Evolutionary conservation across 129 eudicot genomes (phyloP).

Genomic region (Centaurea solstitialis): DNA sequence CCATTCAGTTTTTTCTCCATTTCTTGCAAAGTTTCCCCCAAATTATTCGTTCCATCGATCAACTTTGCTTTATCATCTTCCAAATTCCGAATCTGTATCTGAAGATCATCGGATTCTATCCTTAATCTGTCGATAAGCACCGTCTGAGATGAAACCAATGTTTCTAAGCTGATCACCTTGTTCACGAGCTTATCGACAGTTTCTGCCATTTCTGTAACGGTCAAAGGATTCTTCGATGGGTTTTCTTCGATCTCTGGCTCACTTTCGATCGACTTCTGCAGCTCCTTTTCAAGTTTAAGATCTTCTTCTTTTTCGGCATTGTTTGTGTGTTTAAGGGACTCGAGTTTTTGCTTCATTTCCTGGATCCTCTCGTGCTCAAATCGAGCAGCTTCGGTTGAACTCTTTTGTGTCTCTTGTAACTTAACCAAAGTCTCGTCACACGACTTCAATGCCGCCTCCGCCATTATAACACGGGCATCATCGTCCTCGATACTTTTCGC

Average conservation of each 20-base stretch:
- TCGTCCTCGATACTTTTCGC: constrained; percentile 66
- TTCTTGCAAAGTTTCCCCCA: constrained; percentile 48
- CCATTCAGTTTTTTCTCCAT: constrained; percentile 64
- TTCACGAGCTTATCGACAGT: constrained; percentile 79
- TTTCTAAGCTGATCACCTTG: constrained; percentile 71
- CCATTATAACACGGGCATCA: constrained; percentile 89
- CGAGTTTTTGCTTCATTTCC: constrained; percentile 38
- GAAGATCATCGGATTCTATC: constrained; percentile 72
- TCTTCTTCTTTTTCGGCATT: constrained; percentile 11
- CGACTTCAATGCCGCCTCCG: constrained; percentile 74
- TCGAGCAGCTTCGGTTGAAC: constrained; percentile 43
- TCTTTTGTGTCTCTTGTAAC: constrained; percentile 71
- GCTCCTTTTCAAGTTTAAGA: background rate
- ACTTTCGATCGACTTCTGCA: background rate
- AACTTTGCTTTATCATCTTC: constrained; percentile 62
- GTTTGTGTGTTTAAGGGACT: constrained; percentile 39
- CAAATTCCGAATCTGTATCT: constrained; percentile 55
- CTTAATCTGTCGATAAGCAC: constrained; percentile 66
- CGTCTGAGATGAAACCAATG: constrained; percentile 70
- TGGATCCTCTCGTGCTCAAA: constrained; percentile 55
- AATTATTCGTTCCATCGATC: constrained; percentile 31
- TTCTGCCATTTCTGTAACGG: constrained; percentile 80
- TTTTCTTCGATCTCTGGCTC: constrained; percentile 24
- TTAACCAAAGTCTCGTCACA: constrained; percentile 69
- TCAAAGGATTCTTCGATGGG: constrained; percentile 32